Evolutionary conservation across 1,284 basidiomycete genomes (phyloP), one percentile per base, ranked within the genome.

Genomic region (Ustilago bromivora): DNA sequence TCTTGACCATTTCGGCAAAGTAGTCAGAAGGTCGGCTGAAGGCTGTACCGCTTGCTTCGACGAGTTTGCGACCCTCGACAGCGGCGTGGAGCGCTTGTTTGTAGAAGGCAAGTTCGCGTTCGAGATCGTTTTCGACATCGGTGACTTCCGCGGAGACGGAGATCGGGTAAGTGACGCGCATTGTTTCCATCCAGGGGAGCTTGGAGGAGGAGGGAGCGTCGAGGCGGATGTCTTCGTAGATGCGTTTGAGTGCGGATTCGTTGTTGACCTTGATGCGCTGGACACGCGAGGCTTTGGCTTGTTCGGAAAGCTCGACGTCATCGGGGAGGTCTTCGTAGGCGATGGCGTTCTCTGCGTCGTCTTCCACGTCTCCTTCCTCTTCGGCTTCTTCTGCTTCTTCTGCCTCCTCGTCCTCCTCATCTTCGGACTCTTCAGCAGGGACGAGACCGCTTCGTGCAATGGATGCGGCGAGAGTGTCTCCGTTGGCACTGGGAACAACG

Each of bases 1-100:
- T 92, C 88, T 99, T 99, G 82, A 98, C 93, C 96, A 99, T 99
- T 88, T 99, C 96, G 23, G 96, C 96, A 83, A 98, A 99, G 87
- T 95, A 99, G 88, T 99, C 97, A 0, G 90, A 82, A 0, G 96
- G 96, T n/a, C 97, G 92, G 11, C 93, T 92, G 88, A 98, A 99
- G 1, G 94, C 92, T 76, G 96, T 89, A 51, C 88, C 87, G 53
- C 90, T 89, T 77, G 92, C 90, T 82, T 92, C 91, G 54, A 94
- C 94, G 35, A 94, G 91, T 23, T 90, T 86, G 57, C 91, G 91
- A 0, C 95, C 95, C 46, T 90, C 87, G 56, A 92, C 90, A 11
- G 93, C 94, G 38, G 91, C 89, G 78, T 95, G 92, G 0, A 98
- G 89, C 0, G 96, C 95, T 87, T 98, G 94, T 87, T 98, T 97